Evolutionary conservation across 768 basidiomycete genomes (phyloP).

Genomic region (Lentinula detonsa): DNA sequence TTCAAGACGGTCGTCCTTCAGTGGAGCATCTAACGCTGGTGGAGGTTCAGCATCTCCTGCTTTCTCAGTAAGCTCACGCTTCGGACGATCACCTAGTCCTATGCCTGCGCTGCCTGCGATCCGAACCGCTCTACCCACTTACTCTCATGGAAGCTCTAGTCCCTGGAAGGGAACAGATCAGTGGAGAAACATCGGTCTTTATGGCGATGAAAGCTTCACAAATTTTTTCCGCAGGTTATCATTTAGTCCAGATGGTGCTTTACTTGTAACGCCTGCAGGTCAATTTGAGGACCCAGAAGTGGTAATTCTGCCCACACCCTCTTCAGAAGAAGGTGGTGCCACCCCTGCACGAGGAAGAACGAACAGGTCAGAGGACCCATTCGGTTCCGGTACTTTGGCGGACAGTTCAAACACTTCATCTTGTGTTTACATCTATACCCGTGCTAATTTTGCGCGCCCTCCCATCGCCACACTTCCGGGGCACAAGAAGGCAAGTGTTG

Average conservation of each 20-base stretch:
- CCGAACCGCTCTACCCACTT: constrained; percentile 55
- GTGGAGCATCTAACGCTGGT: constrained; percentile 60
- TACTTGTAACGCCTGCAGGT: constrained; percentile 93
- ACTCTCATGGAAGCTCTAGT: constrained; percentile 13
- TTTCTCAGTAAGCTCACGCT: constrained; percentile 43
- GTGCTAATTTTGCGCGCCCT: constrained; percentile 88
- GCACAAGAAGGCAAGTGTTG: constrained; percentile 93
- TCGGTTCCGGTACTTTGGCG: constrained; percentile 17
- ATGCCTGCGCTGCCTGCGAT: constrained; percentile 95
- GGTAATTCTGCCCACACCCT: constrained; percentile 30
- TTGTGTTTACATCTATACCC: constrained; percentile 89
- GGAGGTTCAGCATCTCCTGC: constrained; percentile 48
- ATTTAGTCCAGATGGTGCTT: constrained; percentile 92
- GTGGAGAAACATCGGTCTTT: constrained; percentile 34
- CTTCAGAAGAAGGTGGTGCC: constrained; percentile 23
- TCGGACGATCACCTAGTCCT: constrained; percentile 81
- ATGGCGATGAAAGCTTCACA: constrained; percentile 92
- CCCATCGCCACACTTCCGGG: constrained; percentile 95
- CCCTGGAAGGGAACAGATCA: constrained; percentile 4
- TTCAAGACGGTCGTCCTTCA: constrained; percentile 61
- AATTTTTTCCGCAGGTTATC: constrained; percentile 94
- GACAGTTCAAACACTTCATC: constrained; percentile 25
- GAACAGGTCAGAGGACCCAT: constrained; percentile 27
- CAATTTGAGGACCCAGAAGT: constrained; percentile 92
- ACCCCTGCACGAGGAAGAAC: constrained; percentile 56